These are phyloP conservation scores for Phytophthora capsici DNA, from an alignment of 352 stramenopile genomes.

Conservation along the genomic window DNA sequence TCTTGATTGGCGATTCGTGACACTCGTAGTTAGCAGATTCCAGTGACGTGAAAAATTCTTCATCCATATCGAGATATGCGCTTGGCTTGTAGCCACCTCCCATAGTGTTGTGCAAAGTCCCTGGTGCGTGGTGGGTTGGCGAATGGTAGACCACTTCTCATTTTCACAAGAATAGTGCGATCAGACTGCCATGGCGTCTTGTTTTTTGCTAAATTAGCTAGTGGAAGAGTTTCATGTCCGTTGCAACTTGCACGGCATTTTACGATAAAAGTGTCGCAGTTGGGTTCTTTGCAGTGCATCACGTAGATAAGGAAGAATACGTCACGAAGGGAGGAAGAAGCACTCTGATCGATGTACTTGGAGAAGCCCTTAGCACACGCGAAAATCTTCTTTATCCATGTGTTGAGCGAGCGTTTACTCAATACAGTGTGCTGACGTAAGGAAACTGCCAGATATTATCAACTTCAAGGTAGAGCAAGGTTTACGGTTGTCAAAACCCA, in stretches of 20 bases:
- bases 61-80: conserved; percentile 40
- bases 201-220: conserved; percentile 6
- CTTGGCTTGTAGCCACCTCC: conserved; percentile 12
- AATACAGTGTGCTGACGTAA: too few relatives aligned
- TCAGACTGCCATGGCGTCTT: neutral
- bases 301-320: too few relatives aligned
- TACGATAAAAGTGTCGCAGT: neutral
- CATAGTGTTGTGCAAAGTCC: conserved; percentile 29
- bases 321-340: too few relatives aligned
- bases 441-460: too few relatives aligned
- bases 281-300: too few relatives aligned
- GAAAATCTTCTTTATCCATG: too few relatives aligned
- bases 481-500: too few relatives aligned
- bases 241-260: neutral
- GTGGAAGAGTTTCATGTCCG: conserved; percentile 14
- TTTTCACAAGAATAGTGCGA: neutral
- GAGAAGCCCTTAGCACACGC: too few relatives aligned
- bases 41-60: conserved; percentile 37
- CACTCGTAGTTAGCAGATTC: conserved; percentile 37
- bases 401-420: too few relatives aligned
- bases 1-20: conserved; percentile 32
- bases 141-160: neutral
- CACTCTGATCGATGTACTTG: too few relatives aligned
- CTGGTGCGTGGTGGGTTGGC: neutral
- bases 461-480: too few relatives aligned